Evolutionary conservation across 2,329 filamentous ascomycete genomes (phyloP), one percentile per base, ranked within the genome.

Genomic region (Penicillium paneum): DNA sequence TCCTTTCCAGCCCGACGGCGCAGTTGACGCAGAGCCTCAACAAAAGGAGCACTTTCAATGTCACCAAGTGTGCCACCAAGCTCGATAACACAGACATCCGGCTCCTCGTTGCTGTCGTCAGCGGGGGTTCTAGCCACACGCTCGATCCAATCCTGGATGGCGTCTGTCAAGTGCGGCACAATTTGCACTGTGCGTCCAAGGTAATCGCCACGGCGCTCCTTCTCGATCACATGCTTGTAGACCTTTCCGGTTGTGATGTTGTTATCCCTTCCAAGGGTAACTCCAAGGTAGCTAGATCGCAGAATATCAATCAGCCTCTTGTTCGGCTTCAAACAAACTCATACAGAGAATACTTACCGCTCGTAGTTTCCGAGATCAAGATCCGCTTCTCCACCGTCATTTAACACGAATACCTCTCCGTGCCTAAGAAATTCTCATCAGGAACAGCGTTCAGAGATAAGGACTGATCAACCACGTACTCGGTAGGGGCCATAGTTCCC

Each of bases 161-260:
- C 90, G 68, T 94, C 86, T 49, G 91, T 96, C 64, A 97, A 82
- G 74, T 97, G 92, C 1, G 92, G 93, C 6, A 97, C 91, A 39
- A 95, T 88, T 74, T 96, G 91, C 15, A 94, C 88, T 13, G 91
- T 91, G 72, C 88, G 86, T 62, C 93, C 93, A 13, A 97, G 83
- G 67, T 96, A 97, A 70, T 93, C 88, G 51, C 85, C 85, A 58
- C 77, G 76, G 62, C 85, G 78, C 75, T 88, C 85, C 60, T 84
- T 85, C 67, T 91, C 84, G 66, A 96, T 91, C 50, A 96, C 92
- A 67, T 88, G 85, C 68, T 90, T 82, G 76, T 97, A 97, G 65
- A 97, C 91, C 79, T 97, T 97, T 70, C 93, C 94, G 5, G 93
- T 96, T 8, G 93, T 97, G 75, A 97, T 96, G 75, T 97, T 97